phyloP scores from a whole-genome alignment of 129 eudicot species.

The Saussurea involucrata region DNA sequence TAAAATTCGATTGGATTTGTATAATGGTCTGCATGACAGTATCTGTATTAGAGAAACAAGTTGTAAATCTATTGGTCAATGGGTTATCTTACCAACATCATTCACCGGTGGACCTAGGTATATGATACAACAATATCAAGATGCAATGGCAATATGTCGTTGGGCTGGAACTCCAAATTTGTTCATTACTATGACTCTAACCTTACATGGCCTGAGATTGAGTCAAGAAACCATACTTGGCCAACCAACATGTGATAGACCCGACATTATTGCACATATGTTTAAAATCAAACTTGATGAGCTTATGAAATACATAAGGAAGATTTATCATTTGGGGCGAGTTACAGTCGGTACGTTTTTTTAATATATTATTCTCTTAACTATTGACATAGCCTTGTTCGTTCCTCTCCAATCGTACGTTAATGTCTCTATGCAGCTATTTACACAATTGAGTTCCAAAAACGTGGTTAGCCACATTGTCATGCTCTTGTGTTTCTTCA shows the following conservation, averaged over 20 bases:
- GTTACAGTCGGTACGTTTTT: not conserved
- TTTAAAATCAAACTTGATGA: conserved; percentile 1
- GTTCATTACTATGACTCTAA: too few relatives aligned
- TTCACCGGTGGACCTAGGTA: not conserved
- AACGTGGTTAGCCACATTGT: conserved; percentile 8
- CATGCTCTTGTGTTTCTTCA: not conserved
- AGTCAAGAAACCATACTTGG: too few relatives aligned
- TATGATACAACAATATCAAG: not conserved
- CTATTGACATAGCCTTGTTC: not conserved
- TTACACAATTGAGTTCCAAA: conserved; percentile 13
- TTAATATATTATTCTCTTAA: not conserved
- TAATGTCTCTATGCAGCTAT: not conserved
- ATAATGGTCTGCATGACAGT: not conserved
- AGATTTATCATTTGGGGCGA: not conserved
- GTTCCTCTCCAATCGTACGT: not conserved
- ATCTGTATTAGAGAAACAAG: too few relatives aligned
- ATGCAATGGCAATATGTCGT: too few relatives aligned
- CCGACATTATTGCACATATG: too few relatives aligned
- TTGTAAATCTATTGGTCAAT: not conserved
- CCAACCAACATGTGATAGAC: too few relatives aligned
- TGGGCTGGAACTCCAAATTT: too few relatives aligned
- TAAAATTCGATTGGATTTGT: not conserved
- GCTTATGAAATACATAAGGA: not conserved
- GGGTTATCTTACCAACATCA: not conserved
- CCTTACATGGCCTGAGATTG: too few relatives aligned